phyloP scores from a whole-genome alignment of 108 stramenopile genomes.

The Skeletonema potamos region DNA sequence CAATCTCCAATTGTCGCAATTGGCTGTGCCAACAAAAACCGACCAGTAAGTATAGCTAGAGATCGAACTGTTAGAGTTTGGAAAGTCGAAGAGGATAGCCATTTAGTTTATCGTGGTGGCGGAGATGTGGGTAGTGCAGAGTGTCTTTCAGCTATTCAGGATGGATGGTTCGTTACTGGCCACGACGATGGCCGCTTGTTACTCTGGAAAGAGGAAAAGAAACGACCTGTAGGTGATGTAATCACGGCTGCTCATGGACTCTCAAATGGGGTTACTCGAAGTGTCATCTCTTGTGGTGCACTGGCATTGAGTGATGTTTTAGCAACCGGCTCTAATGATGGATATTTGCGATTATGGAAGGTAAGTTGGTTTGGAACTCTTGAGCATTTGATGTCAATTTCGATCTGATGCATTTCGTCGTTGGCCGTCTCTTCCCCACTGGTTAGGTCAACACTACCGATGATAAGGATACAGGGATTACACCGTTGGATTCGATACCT shows the following conservation, averaged over 20 bases:
- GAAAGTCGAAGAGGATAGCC: slow-evolving; percentile 97
- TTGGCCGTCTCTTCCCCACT: neutral
- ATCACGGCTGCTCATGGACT: slow-evolving; percentile 62
- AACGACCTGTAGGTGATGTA: slow-evolving; percentile 75
- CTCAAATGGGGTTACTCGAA: slow-evolving; percentile 40
- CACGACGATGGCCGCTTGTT: slow-evolving; percentile 92
- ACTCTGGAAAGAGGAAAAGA: slow-evolving; percentile 93
- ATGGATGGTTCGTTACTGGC: slow-evolving; percentile 94
- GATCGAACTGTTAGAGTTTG: slow-evolving; percentile 95
- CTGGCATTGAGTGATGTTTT: slow-evolving; percentile 75
- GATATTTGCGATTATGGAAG: slow-evolving; percentile 86
- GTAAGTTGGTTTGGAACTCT: slow-evolving; percentile 17
- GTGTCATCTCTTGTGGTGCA: slow-evolving; percentile 57
- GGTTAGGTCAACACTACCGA: slow-evolving; percentile 48
- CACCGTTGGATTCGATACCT: slow-evolving; percentile 58
- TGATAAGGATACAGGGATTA: slow-evolving; percentile 52
- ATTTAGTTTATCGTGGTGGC: slow-evolving; percentile 92
- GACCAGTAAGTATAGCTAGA: slow-evolving; percentile 84
- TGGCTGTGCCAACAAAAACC: slow-evolving; percentile 83
- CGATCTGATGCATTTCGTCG: neutral
- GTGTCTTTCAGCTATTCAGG: slow-evolving; percentile 72
- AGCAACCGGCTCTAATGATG: slow-evolving; percentile 86
- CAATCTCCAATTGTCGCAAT: slow-evolving; percentile 87
- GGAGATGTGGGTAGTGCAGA: slow-evolving; percentile 73
- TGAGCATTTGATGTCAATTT: neutral